Evolutionary conservation across 805 yeast genomes (phyloP).

Genomic region (Teunomyces kruisii): DNA sequence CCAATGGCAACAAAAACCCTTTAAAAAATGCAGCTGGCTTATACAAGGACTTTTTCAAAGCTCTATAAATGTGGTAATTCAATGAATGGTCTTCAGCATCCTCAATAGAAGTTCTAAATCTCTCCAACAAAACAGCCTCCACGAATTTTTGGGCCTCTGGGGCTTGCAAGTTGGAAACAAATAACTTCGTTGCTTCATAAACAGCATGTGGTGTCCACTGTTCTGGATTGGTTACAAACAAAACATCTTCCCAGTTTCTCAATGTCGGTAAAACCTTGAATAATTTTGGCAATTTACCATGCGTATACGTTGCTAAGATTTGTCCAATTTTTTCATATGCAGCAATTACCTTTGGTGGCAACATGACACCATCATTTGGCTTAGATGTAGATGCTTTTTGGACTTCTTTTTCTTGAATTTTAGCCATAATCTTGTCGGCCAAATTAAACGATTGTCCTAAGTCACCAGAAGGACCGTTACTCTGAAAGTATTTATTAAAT

Average conservation of each 20-base stretch:
- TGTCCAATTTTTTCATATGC: slow-evolving; percentile 92
- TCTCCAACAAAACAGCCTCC: slow-evolving; percentile 62
- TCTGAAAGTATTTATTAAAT: slow-evolving; percentile 72
- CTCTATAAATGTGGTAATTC: slow-evolving; percentile 90
- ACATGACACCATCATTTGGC: slow-evolving; percentile 69
- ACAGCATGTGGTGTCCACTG: slow-evolving; percentile 94
- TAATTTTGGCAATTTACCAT: slow-evolving; percentile 94
- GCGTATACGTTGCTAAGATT: slow-evolving; percentile 82
- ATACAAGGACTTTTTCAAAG: slow-evolving; percentile 88
- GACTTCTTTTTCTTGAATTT: slow-evolving; percentile 71
- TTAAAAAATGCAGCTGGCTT: slow-evolving; percentile 98
- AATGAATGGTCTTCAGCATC: slow-evolving; percentile 72
- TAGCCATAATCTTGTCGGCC: slow-evolving; percentile 93
- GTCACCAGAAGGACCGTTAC: slow-evolving; percentile 23
- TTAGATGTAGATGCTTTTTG: slow-evolving; percentile 26
- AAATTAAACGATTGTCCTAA: slow-evolving; percentile 58
- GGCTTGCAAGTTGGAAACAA: slow-evolving; percentile 86
- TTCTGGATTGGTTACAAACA: slow-evolving; percentile 90
- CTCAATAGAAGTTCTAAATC: slow-evolving; percentile 71
- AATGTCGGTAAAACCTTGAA: slow-evolving; percentile 93
- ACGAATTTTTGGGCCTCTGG: slow-evolving; percentile 87
- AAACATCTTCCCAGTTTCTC: slow-evolving; percentile 92
- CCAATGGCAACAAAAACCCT: slow-evolving; percentile 90
- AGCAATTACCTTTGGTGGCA: slow-evolving; percentile 95
- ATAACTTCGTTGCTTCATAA: slow-evolving; percentile 91